Evolutionary conservation across 768 basidiomycete species (phyloP).

Genomic region (Panaeolus papilionaceus): DNA sequence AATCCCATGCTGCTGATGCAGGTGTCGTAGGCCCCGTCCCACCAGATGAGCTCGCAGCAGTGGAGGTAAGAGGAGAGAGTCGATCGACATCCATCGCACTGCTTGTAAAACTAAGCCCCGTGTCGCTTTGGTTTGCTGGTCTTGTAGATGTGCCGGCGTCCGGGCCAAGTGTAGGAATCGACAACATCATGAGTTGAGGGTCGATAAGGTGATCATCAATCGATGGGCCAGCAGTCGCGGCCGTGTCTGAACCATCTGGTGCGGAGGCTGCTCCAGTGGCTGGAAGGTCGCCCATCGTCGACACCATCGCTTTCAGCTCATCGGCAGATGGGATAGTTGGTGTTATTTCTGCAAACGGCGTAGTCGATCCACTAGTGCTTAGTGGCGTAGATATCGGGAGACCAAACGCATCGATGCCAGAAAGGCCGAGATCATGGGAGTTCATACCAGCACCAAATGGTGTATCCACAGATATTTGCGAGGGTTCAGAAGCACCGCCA

Average conservation of each 20-base stretch:
- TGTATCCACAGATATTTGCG: not conserved
- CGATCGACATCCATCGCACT: not conserved
- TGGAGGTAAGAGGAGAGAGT: conserved; percentile 9
- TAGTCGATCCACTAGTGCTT: not conserved
- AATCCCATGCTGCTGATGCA: conserved; percentile 42
- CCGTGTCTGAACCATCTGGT: not conserved
- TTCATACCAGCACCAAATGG: not conserved
- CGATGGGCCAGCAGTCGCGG: not conserved
- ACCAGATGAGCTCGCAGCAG: conserved; percentile 35
- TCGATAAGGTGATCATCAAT: conserved; percentile 35
- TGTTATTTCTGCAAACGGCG: not conserved
- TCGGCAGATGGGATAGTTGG: not conserved
- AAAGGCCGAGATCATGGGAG: not conserved
- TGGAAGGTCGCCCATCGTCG: conserved; percentile 1
- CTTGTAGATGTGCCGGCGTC: not conserved
- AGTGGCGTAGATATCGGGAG: not conserved
- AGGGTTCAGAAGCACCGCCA: not conserved
- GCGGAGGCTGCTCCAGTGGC: not conserved
- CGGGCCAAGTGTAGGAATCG: conserved; percentile 20
- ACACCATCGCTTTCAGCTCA: not conserved
- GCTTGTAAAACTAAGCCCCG: not conserved
- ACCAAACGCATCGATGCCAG: not conserved
- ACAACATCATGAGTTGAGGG: conserved; percentile 39
- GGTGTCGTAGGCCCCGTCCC: conserved; percentile 44
- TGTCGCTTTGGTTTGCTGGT: not conserved